Evolutionary conservation across 2,329 filamentous ascomycete genomes (phyloP).

Genomic region (Stromatinia cepivora): DNA sequence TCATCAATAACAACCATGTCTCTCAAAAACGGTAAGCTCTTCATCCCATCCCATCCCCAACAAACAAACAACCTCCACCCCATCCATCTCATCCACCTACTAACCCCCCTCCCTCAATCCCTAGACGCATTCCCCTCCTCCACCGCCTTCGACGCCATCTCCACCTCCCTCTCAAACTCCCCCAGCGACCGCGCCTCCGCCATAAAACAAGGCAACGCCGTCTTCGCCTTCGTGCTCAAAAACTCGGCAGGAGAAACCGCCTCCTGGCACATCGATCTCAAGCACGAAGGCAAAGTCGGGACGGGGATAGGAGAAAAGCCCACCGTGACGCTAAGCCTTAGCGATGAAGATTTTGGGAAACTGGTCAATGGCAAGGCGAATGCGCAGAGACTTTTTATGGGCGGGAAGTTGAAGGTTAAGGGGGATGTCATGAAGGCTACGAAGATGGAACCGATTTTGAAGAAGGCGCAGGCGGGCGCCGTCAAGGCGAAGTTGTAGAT

Average conservation of each 20-base stretch:
- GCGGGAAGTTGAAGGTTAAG: conserved; percentile 97
- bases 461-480: conserved; percentile 4
- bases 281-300: conserved; percentile 80
- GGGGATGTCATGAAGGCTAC: conserved; percentile 99
- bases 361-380: conserved; percentile 87
- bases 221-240: conserved; percentile 92
- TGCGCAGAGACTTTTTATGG: conserved; percentile 90
- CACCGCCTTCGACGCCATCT: conserved; percentile 86
- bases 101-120: not conserved
- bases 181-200: conserved; percentile 80
- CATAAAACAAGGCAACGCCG: conserved; percentile 81
- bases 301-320: conserved; percentile 79
- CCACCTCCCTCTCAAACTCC: conserved; percentile 64
- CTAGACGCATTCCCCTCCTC: conserved; percentile 85
- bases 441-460: conserved; percentile 66
- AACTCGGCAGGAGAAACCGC: conserved; percentile 77
- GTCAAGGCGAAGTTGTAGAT: conserved; percentile 24
- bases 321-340: conserved; percentile 81
- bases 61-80: too few relatives aligned
- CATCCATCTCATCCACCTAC: not conserved
- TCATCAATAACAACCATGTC: conserved; percentile 9
- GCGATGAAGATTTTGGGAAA: conserved; percentile 82
- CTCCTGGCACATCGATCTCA: conserved; percentile 94
- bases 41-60: not conserved
- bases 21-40: conserved; percentile 18